These are phyloP conservation scores for Tripidium arundinaceum DNA, from an alignment of 202 grass and related monocot species.

Conservation along the genomic window DNA sequence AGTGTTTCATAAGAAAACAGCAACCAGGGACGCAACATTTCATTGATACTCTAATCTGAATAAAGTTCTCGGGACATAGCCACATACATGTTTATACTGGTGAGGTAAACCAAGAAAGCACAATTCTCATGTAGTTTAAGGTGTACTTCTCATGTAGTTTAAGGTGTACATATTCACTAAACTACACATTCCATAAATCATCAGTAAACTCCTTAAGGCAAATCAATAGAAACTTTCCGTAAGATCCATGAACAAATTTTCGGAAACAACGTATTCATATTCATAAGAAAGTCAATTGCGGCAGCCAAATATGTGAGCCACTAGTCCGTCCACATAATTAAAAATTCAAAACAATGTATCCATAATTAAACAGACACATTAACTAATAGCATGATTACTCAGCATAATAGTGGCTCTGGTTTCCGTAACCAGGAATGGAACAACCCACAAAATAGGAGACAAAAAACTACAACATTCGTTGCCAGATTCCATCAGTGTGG, in stretches of 20 bases:
- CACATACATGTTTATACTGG: background rate
- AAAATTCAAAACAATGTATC: too few relatives aligned
- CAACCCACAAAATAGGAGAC: background rate
- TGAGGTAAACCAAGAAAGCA: conserved; percentile 17
- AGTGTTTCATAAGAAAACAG: background rate
- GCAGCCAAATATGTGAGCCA: too few relatives aligned
- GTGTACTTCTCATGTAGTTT: too few relatives aligned
- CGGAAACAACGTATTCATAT: background rate
- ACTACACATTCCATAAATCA: conserved; percentile 9
- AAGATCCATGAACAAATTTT: conserved; percentile 7
- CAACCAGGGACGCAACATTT: background rate
- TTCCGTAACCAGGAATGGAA: background rate
- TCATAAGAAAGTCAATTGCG: background rate
- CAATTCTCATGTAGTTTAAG: background rate
- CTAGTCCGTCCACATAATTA: too few relatives aligned
- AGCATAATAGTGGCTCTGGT: background rate
- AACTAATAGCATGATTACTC: conserved; percentile 11
- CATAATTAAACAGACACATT: conserved; percentile 1
- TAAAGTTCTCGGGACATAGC: background rate
- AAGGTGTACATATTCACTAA: background rate
- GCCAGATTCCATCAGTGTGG: background rate
- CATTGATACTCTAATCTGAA: conserved; percentile 1
- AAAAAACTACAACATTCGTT: background rate
- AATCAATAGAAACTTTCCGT: background rate
- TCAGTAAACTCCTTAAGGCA: conserved; percentile 8